Conservation (phyloP, 148 eudicot genomes). For the Rhododendron kiyosumense region DNA sequence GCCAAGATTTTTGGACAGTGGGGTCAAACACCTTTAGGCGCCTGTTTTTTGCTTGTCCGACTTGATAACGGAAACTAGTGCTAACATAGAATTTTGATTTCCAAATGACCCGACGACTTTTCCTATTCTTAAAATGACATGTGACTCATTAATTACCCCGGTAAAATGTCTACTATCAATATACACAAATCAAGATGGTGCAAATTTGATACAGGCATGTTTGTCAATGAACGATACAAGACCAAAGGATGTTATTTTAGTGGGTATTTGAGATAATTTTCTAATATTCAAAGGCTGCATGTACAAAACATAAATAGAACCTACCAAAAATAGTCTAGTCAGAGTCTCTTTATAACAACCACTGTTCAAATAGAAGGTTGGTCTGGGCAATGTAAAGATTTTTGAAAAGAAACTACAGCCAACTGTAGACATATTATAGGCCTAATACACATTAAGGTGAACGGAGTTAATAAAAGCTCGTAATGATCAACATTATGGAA, state of each 20-base stretch:
- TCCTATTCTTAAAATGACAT: neutral
- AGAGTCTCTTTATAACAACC: neutral
- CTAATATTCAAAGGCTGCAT: neutral
- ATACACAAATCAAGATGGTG: neutral
- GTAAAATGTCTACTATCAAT: neutral
- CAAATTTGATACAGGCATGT: neutral
- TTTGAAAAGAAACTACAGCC: neutral
- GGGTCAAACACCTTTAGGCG: neutral
- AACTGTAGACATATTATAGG: neutral
- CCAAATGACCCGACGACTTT: neutral
- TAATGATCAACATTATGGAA: slow-evolving; percentile 9
- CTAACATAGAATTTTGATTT: neutral
- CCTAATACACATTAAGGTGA: neutral
- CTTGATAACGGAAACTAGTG: neutral
- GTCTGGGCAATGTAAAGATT: neutral
- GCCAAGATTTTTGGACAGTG: neutral
- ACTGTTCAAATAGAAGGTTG: neutral
- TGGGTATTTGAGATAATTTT: neutral
- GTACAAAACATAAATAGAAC: neutral
- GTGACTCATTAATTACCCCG: neutral
- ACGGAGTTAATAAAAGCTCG: neutral
- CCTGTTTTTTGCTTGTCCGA: neutral
- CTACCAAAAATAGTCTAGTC: neutral
- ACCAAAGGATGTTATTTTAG: neutral
- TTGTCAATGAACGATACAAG: neutral